phyloP scores from a whole-genome alignment of 2,329 filamentous ascomycete species.

The Beauveria pseudobassiana region DNA sequence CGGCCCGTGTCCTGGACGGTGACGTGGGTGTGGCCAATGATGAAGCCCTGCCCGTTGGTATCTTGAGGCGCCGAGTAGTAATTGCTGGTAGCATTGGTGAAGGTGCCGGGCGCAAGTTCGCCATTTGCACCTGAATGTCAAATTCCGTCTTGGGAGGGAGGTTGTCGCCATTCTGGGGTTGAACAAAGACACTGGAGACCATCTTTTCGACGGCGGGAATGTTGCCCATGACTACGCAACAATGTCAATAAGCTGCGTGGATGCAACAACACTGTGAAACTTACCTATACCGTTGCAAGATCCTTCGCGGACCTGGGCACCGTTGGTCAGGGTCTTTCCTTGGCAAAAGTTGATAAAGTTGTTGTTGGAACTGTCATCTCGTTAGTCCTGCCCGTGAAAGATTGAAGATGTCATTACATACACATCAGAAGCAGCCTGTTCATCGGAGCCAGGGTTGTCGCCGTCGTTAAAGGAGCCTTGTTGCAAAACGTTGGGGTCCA shows the following conservation, averaged over 20 bases:
- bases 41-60: slow-evolving; percentile 37
- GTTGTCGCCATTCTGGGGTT: slow-evolving; percentile 44
- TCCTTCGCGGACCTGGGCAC: slow-evolving; percentile 47
- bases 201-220: slow-evolving; percentile 49
- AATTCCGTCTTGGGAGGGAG: slow-evolving; percentile 42
- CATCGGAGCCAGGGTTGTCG: slow-evolving; percentile 34
- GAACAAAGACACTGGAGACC: slow-evolving; percentile 49
- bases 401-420: slow-evolving; percentile 25
- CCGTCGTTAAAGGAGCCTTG: too few species aligned
- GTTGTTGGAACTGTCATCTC: slow-evolving; percentile 39
- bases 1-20: slow-evolving; percentile 49
- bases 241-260: slow-evolving; percentile 5
- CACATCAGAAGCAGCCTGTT: slow-evolving; percentile 46
- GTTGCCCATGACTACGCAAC: slow-evolving; percentile 47
- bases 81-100: slow-evolving; percentile 52
- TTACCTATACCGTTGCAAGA: slow-evolving; percentile 58
- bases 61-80: slow-evolving; percentile 56
- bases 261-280: slow-evolving; percentile 19
- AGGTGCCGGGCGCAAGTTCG: slow-evolving; percentile 47
- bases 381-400: slow-evolving; percentile 15
- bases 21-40: slow-evolving; percentile 54
- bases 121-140: slow-evolving; percentile 42
- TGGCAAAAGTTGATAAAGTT: slow-evolving; percentile 60
- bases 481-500: too few species aligned
- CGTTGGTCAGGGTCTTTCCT: slow-evolving; percentile 50